A percentile compares a stretch with the other conserved stretches of the same genome.
phyloP scores from a whole-genome alignment of 768 basidiomycete genomes.

The Tricholoma bakamatsutake region DNA sequence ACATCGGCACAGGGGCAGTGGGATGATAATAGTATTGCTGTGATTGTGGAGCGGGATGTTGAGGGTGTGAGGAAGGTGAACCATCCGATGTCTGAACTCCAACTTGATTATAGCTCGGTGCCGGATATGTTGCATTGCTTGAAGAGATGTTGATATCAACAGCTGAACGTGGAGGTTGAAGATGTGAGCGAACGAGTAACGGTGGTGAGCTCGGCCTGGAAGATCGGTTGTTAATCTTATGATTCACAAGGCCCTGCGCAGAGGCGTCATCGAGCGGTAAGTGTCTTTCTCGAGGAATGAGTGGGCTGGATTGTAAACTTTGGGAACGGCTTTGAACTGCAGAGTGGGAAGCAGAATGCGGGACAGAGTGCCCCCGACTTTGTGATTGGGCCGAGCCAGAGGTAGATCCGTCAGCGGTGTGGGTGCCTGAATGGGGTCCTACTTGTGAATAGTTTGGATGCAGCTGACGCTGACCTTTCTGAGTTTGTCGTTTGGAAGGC shows the following conservation, averaged over 20 bases:
- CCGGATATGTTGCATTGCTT: slow-evolving; percentile 1
- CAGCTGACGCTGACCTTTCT: slow-evolving; percentile 15
- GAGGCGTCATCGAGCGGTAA: slow-evolving; percentile 33
- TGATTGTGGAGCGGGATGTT: slow-evolving; percentile 21
- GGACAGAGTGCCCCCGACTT: slow-evolving; percentile 15
- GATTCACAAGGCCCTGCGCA: not conserved
- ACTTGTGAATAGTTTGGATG: slow-evolving; percentile 3
- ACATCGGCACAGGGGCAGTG: not conserved
- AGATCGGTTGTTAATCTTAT: not conserved
- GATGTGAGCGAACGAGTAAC: slow-evolving; percentile 11
- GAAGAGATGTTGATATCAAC: slow-evolving; percentile 1
- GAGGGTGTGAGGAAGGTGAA: slow-evolving; percentile 1
- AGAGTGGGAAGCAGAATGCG: slow-evolving; percentile 33
- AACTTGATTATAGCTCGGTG: not conserved
- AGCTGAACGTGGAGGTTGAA: slow-evolving; percentile 11
- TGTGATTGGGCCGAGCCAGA: slow-evolving; percentile 11
- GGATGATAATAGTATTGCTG: slow-evolving; percentile 14
- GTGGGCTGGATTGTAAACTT: slow-evolving; percentile 48
- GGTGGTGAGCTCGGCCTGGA: slow-evolving; percentile 7
- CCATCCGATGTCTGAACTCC: not conserved
- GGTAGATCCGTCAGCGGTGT: slow-evolving; percentile 1
- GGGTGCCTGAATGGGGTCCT: slow-evolving; percentile 3
- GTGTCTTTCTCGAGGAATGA: slow-evolving; percentile 32
- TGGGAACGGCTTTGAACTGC: slow-evolving; percentile 38
- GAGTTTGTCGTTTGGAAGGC: slow-evolving; percentile 17